Evolutionary conservation across 1,284 basidiomycete genomes (phyloP), one percentile per base, ranked within the genome.

Genomic region (Pseudozyma hubeiensis): DNA sequence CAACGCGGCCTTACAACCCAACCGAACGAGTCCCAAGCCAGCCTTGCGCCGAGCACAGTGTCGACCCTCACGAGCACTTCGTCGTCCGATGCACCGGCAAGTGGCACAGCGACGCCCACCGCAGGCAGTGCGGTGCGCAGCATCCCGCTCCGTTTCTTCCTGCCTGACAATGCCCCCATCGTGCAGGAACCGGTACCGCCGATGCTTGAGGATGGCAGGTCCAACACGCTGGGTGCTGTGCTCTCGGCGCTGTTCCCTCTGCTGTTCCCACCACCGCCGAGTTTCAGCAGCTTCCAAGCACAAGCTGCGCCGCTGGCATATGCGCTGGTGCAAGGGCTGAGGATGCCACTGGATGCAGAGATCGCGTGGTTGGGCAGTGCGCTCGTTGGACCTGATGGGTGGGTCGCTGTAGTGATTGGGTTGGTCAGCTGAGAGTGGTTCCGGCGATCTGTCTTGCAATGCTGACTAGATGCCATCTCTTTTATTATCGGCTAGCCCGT

Each of bases 281-380:
- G 77, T 45, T 80, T 80, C 31, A 67, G 70, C 40, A 64, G 56
- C 53, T 66, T 70, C 35, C 51, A 53, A 43, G 53, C 64, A 14
- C 61, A 63, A 17, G 65, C 72, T 2, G 78, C 84, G 8, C 85
- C 85, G 0, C 75, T 87, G 45, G 87, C 87, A 0, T 81, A 84
- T 80, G 88, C 92, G 0, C 85, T 97, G 50, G 87, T 95, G 16
- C 94, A 97, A 83, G 96, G 96, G 5, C 90, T 98, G n/a, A 85
- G 89, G 3, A 86, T 92, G 3, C 96, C 96, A 0, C 86, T 90
- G 16, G 94, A 97, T 46, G 88, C 93, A 1, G 94, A 97, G 81
- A 88, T 98, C 81, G 93, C 91, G 2, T 98, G 95, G 95, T 85
- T 98, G 13, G 92, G 93, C 13, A 90, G 92, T 11, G 94, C 93